A percentile compares a stretch with the other conserved stretches of the same genome.
Evolutionary conservation across 202 grass and related monocot species (phyloP).

Genomic region (Bolboschoenoplectus hybrid): DNA sequence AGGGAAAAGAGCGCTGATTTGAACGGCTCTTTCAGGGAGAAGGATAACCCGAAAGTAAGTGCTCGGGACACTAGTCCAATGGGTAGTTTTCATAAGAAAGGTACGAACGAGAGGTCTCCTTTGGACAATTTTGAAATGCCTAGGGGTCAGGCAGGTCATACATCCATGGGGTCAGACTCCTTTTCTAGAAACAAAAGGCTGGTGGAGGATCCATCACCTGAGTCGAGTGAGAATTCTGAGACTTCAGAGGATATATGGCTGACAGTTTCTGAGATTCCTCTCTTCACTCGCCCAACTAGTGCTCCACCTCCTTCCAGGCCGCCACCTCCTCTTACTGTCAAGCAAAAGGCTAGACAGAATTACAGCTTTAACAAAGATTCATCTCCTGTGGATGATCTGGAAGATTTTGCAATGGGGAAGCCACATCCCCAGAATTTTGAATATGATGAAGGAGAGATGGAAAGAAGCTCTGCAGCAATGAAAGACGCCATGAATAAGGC

Average conservation of each 20-base stretch:
- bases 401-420: slow-evolving; percentile 60
- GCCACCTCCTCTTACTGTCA: slow-evolving; percentile 62
- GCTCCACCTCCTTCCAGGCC: slow-evolving; percentile 81
- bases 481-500: slow-evolving; percentile 97
- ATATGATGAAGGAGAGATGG: slow-evolving; percentile 64
- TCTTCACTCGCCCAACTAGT: slow-evolving; percentile 81
- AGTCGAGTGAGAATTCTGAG: slow-evolving; percentile 51
- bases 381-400: slow-evolving; percentile 66
- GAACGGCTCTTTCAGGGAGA: slow-evolving; percentile 44
- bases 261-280: slow-evolving; percentile 93
- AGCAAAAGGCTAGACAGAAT: slow-evolving; percentile 55
- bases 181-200: slow-evolving; percentile 54
- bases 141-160: slow-evolving; percentile 53
- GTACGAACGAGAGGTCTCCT: slow-evolving; percentile 48
- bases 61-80: slow-evolving; percentile 49
- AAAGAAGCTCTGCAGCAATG: slow-evolving; percentile 81
- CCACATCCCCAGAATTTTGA: slow-evolving; percentile 45
- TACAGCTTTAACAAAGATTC: slow-evolving; percentile 54
- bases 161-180: slow-evolving; percentile 42
- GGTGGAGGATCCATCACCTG: slow-evolving; percentile 59
- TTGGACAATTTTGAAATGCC: slow-evolving; percentile 52
- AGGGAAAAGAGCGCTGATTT: slow-evolving; percentile 49
- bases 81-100: slow-evolving; percentile 50
- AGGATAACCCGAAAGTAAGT: slow-evolving; percentile 51
- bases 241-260: slow-evolving; percentile 86